Evolutionary conservation across 768 basidiomycete genomes (phyloP), one percentile per base, ranked within the genome.

Genomic region (Crucibulum laeve): DNA sequence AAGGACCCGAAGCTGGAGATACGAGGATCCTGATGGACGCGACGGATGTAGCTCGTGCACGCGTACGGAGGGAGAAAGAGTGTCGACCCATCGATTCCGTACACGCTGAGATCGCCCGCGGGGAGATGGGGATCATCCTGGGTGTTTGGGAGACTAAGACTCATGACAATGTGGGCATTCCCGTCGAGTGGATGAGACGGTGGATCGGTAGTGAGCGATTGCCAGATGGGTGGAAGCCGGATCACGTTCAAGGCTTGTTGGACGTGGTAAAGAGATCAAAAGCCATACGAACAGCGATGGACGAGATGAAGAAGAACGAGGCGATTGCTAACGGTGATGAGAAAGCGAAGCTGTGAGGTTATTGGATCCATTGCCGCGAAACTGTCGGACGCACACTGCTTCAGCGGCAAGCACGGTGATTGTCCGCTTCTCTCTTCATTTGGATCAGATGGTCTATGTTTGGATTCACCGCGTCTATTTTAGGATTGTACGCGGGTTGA

Each of bases 111-210:
- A 73, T 84, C 42, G 83, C 82, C 2, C 70, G 81, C 3, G 83
- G 81, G 14, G 83, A 86, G 60, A 79, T 84, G 69, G 79, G 74
- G 0, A 75, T 84, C 40, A 75, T 82, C 5, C 62, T 83, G 11
- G 80, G 78, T 1, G 66, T 84, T 4, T 79, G 76, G 68, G 70
- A 70, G 48, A 56, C 52, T 28, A 62, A 56, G n/a, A 62, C 62
- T 6, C 62, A 61, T 4, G 53, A 42, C 2, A 68, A 65, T 25
- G 55, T 63, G 0, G 78, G 79, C 0, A 53, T 76, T 4, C 71
- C 73, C 0, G 53, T 72, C 25, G 67, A 74, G 25, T 69, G 71
- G 58, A 53, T 82, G 19, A 57, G 65, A 14, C 53, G 57, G 4
- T 84, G 80, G 80, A 64, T 81, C 21, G 51, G 57, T 7, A 49